These are phyloP conservation scores for Trichosporon sp. DNA, from an alignment of 1,284 basidiomycete genomes.

Conservation along the genomic window DNA sequence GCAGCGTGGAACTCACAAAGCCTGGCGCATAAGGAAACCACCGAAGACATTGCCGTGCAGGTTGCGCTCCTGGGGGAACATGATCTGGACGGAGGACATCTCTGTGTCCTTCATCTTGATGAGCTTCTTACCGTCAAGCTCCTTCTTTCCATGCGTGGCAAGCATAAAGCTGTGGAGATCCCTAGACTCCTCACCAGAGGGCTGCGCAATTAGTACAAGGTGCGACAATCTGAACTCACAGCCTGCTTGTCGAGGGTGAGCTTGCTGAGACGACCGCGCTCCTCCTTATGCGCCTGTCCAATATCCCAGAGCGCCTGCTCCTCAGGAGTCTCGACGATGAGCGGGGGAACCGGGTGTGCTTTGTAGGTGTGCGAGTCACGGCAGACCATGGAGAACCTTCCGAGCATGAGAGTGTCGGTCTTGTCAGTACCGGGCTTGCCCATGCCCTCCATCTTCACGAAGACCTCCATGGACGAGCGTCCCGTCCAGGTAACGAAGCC, in stretches of 20 bases:
- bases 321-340: slow-evolving; percentile 65
- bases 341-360: slow-evolving; percentile 67
- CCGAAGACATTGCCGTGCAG: slow-evolving; percentile 81
- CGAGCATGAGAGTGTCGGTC: slow-evolving; percentile 62
- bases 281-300: slow-evolving; percentile 67
- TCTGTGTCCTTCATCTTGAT: slow-evolving; percentile 54
- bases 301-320: slow-evolving; percentile 67
- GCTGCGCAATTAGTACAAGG: slow-evolving; percentile 44
- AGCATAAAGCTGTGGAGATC: slow-evolving; percentile 71
- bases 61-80: slow-evolving; percentile 84
- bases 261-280: slow-evolving; percentile 62
- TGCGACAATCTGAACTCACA: slow-evolving; percentile 29
- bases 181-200: slow-evolving; percentile 67
- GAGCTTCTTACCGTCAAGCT: slow-evolving; percentile 45
- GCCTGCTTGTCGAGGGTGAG: slow-evolving; percentile 70
- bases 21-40: slow-evolving; percentile 67
- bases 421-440: slow-evolving; percentile 56
- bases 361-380: slow-evolving; percentile 69
- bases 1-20: slow-evolving; percentile 38
- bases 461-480: slow-evolving; percentile 75
- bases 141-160: slow-evolving; percentile 50
- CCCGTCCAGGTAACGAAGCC: slow-evolving; percentile 81
- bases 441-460: slow-evolving; percentile 74
- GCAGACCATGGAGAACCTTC: slow-evolving; percentile 80
- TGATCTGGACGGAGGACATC: slow-evolving; percentile 58